Evolutionary conservation across 164 flowering plant species (phyloP), one percentile per base, ranked within the genome.

Genomic region (Akebia trifoliata): DNA sequence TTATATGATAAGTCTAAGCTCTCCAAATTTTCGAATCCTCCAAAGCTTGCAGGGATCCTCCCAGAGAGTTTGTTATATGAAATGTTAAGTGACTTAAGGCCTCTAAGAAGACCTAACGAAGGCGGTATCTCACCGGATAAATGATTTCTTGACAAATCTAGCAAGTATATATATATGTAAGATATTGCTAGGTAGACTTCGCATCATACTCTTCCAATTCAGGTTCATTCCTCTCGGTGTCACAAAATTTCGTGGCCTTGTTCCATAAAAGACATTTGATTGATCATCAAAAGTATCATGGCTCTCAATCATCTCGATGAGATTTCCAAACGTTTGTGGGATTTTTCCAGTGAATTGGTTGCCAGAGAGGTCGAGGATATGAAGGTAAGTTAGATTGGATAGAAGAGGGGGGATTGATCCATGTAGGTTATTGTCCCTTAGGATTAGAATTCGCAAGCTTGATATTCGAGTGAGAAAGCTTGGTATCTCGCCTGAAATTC

Each of bases 171-270:
- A 79, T 30, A 81, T 64, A 1, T 59, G 65, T n/a, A 77, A 72
- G 30, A 46, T 64, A 6, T 29, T 54, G 50, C 64, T 63, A 8
- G 83, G 48, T 24, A 77, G 62, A 32, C 72, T 67, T 72, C 60
- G 83, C 42, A 67, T 59, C 1, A 81, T 65, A 24, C 62, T 74
- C 58, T 81, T 79, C 83, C 86, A 81, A 48, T 64, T 75, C 47
- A 78, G n/a, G n/a, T n/a, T n/a, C n/a, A n/a, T n/a, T n/a, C n/a
- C n/a, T n/a, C n/a, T n/a, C n/a, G n/a, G n/a, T n/a, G n/a, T n/a
- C n/a, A n/a, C n/a, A n/a, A n/a, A n/a, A n/a, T n/a, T n/a, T n/a
- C n/a, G n/a, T n/a, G n/a, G n/a, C n/a, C n/a, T n/a, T n/a, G n/a
- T n/a, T n/a, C n/a, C n/a, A n/a, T n/a, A n/a, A n/a, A n/a, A n/a